phyloP scores from a whole-genome alignment of 2,329 filamentous ascomycete species.

The Monilinia vaccinii-corymbosi region DNA sequence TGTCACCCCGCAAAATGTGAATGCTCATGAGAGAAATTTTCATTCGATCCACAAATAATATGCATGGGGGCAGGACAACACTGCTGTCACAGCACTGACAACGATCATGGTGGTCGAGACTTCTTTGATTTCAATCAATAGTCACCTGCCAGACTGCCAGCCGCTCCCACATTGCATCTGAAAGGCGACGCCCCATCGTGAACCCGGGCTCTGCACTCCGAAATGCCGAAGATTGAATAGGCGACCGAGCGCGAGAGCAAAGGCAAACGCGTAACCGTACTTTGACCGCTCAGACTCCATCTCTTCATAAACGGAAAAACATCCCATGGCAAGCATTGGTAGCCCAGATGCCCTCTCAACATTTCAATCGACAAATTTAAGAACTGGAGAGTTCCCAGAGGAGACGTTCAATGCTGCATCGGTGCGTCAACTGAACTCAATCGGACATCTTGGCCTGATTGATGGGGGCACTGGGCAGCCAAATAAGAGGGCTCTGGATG shows the following conservation, averaged over 20 bases:
- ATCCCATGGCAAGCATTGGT: background rate
- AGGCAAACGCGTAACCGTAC: background rate
- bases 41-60: background rate
- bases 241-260: background rate
- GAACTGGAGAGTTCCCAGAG: background rate
- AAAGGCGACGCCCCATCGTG: background rate
- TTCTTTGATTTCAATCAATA: background rate
- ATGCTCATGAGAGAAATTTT: slow-evolving; percentile 3
- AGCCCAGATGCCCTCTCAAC: background rate
- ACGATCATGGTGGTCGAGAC: background rate
- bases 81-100: background rate
- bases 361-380: background rate
- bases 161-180: background rate
- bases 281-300: background rate
- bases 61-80: too few relatives aligned
- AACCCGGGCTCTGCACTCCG: background rate
- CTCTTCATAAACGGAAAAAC: background rate
- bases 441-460: background rate
- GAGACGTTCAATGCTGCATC: background rate
- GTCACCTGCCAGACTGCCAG: slow-evolving; percentile 3
- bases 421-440: background rate
- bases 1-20: slow-evolving; percentile 4
- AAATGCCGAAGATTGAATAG: background rate
- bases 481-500: background rate
- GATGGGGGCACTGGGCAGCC: background rate